These are phyloP conservation scores for Apocynum venetum DNA, from an alignment of 257 asterid species.

Conservation along the genomic window DNA sequence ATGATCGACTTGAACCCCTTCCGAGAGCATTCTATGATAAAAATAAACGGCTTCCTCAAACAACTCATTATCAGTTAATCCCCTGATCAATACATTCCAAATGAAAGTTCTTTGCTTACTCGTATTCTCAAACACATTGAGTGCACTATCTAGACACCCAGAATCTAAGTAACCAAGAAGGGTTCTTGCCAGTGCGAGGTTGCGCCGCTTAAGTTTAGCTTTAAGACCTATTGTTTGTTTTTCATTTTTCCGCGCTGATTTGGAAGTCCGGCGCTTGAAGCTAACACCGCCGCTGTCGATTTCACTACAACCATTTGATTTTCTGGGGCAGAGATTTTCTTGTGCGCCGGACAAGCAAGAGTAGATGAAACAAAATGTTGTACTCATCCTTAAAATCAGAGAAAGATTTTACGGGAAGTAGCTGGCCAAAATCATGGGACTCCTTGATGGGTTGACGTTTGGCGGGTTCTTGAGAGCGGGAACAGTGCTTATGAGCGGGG, in stretches of 20 bases:
- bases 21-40: slow-evolving; percentile 41
- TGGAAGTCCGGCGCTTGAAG: slow-evolving; percentile 15
- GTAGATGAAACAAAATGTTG: neutral
- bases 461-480: neutral
- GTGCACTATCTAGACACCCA: slow-evolving; percentile 47
- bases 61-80: slow-evolving; percentile 41
- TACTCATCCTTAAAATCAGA: neutral
- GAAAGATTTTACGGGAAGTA: neutral
- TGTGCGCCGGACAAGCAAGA: neutral
- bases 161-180: slow-evolving; percentile 23
- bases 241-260: slow-evolving; percentile 2
- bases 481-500: neutral
- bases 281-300: slow-evolving; percentile 21
- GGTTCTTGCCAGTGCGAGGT: slow-evolving; percentile 26
- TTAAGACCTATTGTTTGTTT: slow-evolving; percentile 8
- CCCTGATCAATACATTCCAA: slow-evolving; percentile 60
- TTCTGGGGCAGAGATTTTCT: slow-evolving; percentile 18
- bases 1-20: slow-evolving; percentile 41
- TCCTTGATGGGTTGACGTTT: neutral
- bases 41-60: slow-evolving; percentile 43
- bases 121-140: slow-evolving; percentile 54
- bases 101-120: slow-evolving; percentile 28
- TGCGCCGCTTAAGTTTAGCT: slow-evolving; percentile 3
- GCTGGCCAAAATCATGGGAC: neutral
- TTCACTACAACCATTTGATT: slow-evolving; percentile 22